Percentiles rank a stretch among this genome's conserved stretches.
Conservation (phyloP, 2,329 filamentous ascomycete species). For the Colletotrichum orchidophilum region DNA sequence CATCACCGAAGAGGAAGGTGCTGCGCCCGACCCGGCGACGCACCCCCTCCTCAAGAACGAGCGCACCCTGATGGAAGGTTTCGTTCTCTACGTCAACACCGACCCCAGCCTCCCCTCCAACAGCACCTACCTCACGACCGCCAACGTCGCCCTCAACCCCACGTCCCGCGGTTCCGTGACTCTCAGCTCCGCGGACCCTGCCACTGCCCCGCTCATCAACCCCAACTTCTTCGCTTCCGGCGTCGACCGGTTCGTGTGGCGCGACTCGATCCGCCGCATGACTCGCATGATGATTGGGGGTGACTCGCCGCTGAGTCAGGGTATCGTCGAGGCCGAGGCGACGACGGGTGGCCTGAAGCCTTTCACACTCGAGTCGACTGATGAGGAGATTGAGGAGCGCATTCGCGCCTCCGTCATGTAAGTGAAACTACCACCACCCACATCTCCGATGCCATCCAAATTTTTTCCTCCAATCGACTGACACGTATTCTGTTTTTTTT, state of each 20-base stretch:
- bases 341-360: conserved; percentile 36
- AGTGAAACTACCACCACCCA: not conserved
- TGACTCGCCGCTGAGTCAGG: conserved; percentile 28
- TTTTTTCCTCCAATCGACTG: not conserved
- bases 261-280: conserved; percentile 39
- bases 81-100: conserved; percentile 36
- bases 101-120: conserved; percentile 27
- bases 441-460: not conserved
- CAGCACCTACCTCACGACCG: conserved; percentile 36
- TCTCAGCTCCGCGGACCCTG: conserved; percentile 34
- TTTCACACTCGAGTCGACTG: conserved; percentile 37
- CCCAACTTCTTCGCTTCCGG: conserved; percentile 44
- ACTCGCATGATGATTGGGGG: conserved; percentile 36
- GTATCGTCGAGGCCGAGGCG: conserved; percentile 38
- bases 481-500: conserved; percentile 5
- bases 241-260: conserved; percentile 42
- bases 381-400: conserved; percentile 41
- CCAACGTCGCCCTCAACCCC: conserved; percentile 37
- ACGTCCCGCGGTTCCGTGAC: conserved; percentile 41
- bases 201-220: conserved; percentile 38
- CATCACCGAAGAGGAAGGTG: conserved; percentile 45
- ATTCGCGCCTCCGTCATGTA: conserved; percentile 26
- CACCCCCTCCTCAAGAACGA: conserved; percentile 44
- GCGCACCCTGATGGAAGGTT: conserved; percentile 37
- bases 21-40: conserved; percentile 39